Evolutionary conservation across 371 early-diverging fungal species (phyloP).

Genomic region (Entomophthora muscae): DNA sequence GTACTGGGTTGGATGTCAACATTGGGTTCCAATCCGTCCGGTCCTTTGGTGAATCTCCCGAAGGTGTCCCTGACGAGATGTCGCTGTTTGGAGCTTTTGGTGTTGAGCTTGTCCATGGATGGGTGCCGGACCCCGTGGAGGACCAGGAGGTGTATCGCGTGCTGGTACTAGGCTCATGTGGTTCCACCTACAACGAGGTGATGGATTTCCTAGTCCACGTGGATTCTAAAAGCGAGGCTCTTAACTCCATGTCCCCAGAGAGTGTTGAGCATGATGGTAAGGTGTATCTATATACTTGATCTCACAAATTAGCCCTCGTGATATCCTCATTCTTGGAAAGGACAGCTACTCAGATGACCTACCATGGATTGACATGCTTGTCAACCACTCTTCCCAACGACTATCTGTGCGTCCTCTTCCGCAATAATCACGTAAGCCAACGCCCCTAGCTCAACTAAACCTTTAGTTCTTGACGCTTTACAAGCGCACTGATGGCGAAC

Average conservation of each 20-base stretch:
- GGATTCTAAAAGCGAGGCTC: slow-evolving; percentile 27
- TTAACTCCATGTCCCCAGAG: slow-evolving; percentile 6
- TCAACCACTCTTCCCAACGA: slow-evolving; percentile 35
- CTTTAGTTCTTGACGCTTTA: slow-evolving; percentile 59
- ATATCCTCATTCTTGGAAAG: slow-evolving; percentile 42
- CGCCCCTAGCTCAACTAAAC: not conserved
- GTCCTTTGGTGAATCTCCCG: slow-evolving; percentile 59
- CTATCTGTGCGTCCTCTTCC: slow-evolving; percentile 58
- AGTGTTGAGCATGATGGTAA: slow-evolving; percentile 11
- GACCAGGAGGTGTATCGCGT: slow-evolving; percentile 34
- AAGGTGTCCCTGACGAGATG: slow-evolving; percentile 17
- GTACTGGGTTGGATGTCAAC: slow-evolving; percentile 61
- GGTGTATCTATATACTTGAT: not conserved
- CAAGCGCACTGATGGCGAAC: slow-evolving; percentile 33
- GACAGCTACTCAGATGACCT: slow-evolving; percentile 72
- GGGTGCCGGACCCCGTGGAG: slow-evolving; percentile 60
- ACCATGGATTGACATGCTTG: slow-evolving; percentile 48
- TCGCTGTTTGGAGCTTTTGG: slow-evolving; percentile 62
- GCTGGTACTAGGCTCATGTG: slow-evolving; percentile 20
- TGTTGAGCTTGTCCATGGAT: slow-evolving; percentile 75
- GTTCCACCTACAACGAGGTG: slow-evolving; percentile 51
- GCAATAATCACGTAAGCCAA: slow-evolving; percentile 70
- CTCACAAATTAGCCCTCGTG: slow-evolving; percentile 21
- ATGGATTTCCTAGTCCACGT: slow-evolving; percentile 59
- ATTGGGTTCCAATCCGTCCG: slow-evolving; percentile 52